Percentiles rank a stretch among this genome's conserved stretches.
phyloP scores from a whole-genome alignment of 768 basidiomycete genomes.

The Cyclocybe aegerita region DNA sequence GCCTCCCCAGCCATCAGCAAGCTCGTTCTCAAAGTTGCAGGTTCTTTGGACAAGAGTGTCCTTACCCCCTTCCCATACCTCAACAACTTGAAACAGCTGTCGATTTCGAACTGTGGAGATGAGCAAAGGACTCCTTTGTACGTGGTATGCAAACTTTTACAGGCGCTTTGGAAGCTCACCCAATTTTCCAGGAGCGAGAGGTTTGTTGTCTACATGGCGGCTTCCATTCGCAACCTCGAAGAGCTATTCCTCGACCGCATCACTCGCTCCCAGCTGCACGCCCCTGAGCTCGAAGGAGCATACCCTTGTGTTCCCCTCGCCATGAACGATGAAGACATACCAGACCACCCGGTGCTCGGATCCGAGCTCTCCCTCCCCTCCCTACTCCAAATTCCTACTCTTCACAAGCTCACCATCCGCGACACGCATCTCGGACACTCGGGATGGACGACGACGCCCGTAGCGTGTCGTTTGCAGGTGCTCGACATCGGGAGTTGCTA shows the following conservation, averaged over 20 bases:
- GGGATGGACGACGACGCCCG: slow-evolving; percentile 52
- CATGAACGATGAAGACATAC: slow-evolving; percentile 59
- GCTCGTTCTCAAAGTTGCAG: slow-evolving; percentile 47
- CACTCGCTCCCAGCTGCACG: slow-evolving; percentile 65
- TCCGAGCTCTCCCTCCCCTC: slow-evolving; percentile 62
- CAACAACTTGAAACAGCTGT: slow-evolving; percentile 40
- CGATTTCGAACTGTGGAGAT: slow-evolving; percentile 45
- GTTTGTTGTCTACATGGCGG: slow-evolving; percentile 67
- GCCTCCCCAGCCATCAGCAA: slow-evolving; percentile 46
- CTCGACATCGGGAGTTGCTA: slow-evolving; percentile 59
- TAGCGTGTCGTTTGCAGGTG: slow-evolving; percentile 50
- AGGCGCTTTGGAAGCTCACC: slow-evolving; percentile 4
- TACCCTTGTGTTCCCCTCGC: slow-evolving; percentile 63
- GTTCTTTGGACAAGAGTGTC: slow-evolving; percentile 47
- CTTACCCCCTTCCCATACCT: slow-evolving; percentile 49
- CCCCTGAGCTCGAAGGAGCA: slow-evolving; percentile 52
- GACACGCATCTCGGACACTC: slow-evolving; percentile 73
- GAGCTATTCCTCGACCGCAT: slow-evolving; percentile 62
- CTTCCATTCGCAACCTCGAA: slow-evolving; percentile 52
- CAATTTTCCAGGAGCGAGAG: slow-evolving; percentile 56
- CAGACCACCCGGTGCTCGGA: slow-evolving; percentile 52
- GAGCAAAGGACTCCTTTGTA: slow-evolving; percentile 45
- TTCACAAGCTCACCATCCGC: slow-evolving; percentile 60
- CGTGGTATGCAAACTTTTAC: slow-evolving; percentile 22
- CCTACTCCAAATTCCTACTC: slow-evolving; percentile 61